Evolutionary conservation across 805 yeast species (phyloP), one percentile per base, ranked within the genome.

Genomic region (Ogataea zsoltii): DNA sequence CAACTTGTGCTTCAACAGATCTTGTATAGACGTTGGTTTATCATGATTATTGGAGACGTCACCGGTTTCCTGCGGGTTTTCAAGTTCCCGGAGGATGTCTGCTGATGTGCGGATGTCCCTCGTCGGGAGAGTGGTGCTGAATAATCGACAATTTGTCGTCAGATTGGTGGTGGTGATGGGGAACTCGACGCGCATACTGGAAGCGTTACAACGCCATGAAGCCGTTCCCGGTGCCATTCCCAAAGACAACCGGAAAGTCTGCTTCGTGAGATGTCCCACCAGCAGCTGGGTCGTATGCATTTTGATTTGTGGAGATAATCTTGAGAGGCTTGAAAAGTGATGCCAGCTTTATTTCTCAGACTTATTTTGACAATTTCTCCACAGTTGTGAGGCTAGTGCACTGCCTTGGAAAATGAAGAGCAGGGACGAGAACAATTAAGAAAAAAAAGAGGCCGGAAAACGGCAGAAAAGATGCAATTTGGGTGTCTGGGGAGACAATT

Each of bases 1-100:
- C 13, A 45, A 14, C 34, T 41, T 45, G 15, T 16, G 21, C 17
- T 28, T 14, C 15, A 45, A 23, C 25, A 11, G 14, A 28, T 6
- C 31, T 12, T 11, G n/a, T 11, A 13, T 6, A 11, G 31, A n/a
- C 13, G 14, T n/a, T n/a, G 31, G 14, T 13, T 28, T n/a, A 4
- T 12, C 6, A 11, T 28, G 14, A 11, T 12, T 12, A 7, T 28
- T 13, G 31, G 13, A 7, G 31, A 4, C 11, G 7, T 28, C 13
- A 5, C 11, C 13, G 4, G 13, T n/a, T 4, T 12, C 31, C 13
- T 7, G 6, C 13, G 31, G 31, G 6, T 11, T 28, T n/a, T 28
- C 31, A 11, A 28, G 31, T n/a, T 28, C 31, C 5, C 31, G 31
- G 11, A 28, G 31, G 13, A 28, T 28, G 31, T 28, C 31, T 28